These are phyloP conservation scores for Sugiyamaella qingdaonensis DNA, from an alignment of 805 yeast genomes.

Conservation along the genomic window DNA sequence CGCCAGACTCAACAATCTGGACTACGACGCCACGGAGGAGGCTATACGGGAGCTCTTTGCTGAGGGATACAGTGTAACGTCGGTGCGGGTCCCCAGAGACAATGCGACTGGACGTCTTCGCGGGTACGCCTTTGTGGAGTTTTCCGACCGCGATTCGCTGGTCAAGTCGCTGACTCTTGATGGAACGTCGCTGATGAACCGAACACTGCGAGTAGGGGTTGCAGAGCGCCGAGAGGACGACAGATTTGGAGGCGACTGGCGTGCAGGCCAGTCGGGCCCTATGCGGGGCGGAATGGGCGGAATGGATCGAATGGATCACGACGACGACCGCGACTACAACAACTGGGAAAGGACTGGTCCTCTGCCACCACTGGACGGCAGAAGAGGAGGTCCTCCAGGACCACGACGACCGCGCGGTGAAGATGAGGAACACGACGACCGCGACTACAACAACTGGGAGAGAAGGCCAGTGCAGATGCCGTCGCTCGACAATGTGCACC, in stretches of 20 bases:
- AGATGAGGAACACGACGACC: constrained; percentile 19
- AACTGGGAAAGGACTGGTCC: constrained; percentile 35
- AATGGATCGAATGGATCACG: neutral
- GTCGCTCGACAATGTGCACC: constrained; percentile 43
- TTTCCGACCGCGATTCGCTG: constrained; percentile 73
- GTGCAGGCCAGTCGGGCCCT: constrained; percentile 20
- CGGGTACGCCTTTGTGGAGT: constrained; percentile 89
- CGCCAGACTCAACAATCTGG: constrained; percentile 83
- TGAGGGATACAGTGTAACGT: constrained; percentile 50
- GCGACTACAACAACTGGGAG: constrained; percentile 31
- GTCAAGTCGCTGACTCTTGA: constrained; percentile 68
- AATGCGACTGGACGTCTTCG: constrained; percentile 61
- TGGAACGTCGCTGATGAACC: constrained; percentile 68
- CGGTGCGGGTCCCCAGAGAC: constrained; percentile 72
- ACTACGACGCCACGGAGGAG: constrained; percentile 73
- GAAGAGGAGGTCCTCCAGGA: constrained; percentile 28
- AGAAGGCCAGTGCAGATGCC: constrained; percentile 47
- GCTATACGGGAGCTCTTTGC: constrained; percentile 36
- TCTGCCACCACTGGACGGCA: constrained; percentile 22
- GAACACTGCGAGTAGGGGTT: constrained; percentile 66
- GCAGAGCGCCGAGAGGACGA: constrained; percentile 52
- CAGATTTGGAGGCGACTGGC: constrained; percentile 38
- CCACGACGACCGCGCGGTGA: constrained; percentile 27
- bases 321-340: constrained; percentile 47
- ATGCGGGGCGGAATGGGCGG: neutral